Evolutionary conservation across 805 yeast genomes (phyloP), one percentile per base, ranked within the genome.

Genomic region (Saccharomycopsis fermentans): DNA sequence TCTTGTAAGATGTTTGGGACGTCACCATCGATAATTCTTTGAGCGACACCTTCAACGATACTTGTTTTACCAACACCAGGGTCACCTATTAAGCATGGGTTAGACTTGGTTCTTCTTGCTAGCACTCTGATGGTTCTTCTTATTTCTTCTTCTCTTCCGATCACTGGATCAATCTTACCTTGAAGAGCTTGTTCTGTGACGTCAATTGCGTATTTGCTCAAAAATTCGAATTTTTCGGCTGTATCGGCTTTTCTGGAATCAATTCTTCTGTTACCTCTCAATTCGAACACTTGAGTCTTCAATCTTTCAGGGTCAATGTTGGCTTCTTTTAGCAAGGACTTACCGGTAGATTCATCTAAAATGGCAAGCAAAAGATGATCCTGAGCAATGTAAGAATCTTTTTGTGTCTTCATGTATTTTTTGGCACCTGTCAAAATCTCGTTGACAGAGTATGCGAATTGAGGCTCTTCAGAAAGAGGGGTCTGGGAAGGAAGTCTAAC

Each of bases 41-140:
- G 98, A 12, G 99, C 98, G 58, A 94, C 97, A 67, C 98, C 99
- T 75, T 94, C 99, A 56, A 94, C 96, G 66, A 94, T 92, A 34
- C 96, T 88, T 40, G 99, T 94, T 75, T 94, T 94, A 79, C 99
- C 99, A 57, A 94, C 97, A 82, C 99, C 99, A 48, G 99, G 97
- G 68, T 94, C 99, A 78, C 99, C 99, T 67, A 94, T 90, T 61
- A 94, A 75, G 66, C 96, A 94, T 16, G 98, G 96, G 70, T 94
- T 94, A 6, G 97, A 91, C 74, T 94, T 94, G 48, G 96, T 88
- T 74, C 99, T 83, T 75, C 99, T 86, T n/a, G 99, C 91, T 61
- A 94, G 78, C 2, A 94, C 96, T 62, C 98, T 81, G 60, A 94
- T 92, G 35, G 96, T 89, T 64, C 97, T 81, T 74, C 98, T 82